Evolutionary conservation across 257 asterid genomes (phyloP), one percentile per base, ranked within the genome.

Genomic region (Nemophila menziesii): DNA sequence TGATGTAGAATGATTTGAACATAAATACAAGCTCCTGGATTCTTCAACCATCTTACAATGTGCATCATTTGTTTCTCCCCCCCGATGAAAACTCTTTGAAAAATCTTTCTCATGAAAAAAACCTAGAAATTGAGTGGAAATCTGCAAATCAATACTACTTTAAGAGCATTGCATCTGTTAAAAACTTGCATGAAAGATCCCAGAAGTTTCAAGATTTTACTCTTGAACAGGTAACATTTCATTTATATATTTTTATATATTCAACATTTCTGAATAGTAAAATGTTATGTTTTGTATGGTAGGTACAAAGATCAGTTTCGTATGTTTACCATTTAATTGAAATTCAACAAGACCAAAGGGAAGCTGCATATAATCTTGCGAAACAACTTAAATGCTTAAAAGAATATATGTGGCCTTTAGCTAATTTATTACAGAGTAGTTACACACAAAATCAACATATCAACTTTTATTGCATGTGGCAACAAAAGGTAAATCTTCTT

Each of bases 301-400:
- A 89, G 98, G 93, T 81, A 43, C 57, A 72, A 52, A 62, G 66
- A 57, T 70, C 93, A 8, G 44, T 79, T 43, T 90, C 94, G 34
- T 90, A 74, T 33, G 60, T 79, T 53, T 73, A 81, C 55, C 94
- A 90, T 68, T 86, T 85, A 42, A 57, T 80, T 2, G 76, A 68
- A 66, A 79, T 90, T 55, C 98, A 81, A 46, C 98, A 90, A 85
- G 96, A 79, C 54, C 98, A 90, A 60, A 82, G 98, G 58, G 79
- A 59, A 8, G 64, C 54, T 20, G 87, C 77, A 45, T 90, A 90
- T 61, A 61, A 49, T 51, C 74, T 85, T 46, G 62, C 79, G 2
- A 43, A 63, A 51, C 70, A 68, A 65, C 84, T 90, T 7, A 64
- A 71, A 44, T 18, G 59, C 51, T 61, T 90, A 60, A 74, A 74